Percentiles rank a stretch among this genome's conserved stretches.
These are phyloP conservation scores for Dacryopinax primogenitus DNA, from an alignment of 768 basidiomycete genomes.

Conservation along the genomic window DNA sequence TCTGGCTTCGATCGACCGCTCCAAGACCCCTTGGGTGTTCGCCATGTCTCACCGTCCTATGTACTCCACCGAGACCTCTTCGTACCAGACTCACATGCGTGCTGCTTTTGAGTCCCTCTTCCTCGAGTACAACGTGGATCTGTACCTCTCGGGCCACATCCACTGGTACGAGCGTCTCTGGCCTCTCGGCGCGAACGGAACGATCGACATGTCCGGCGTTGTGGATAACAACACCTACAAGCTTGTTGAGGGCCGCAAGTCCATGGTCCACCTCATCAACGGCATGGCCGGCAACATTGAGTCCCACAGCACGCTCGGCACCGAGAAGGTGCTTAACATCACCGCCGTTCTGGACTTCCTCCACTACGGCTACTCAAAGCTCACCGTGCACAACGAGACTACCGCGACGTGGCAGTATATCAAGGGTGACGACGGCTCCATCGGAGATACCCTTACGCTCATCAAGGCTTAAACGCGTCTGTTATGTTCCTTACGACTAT, in stretches of 20 bases:
- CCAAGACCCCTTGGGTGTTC: conserved; percentile 22
- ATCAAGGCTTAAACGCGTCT: conserved; percentile 12
- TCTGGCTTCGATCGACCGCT: conserved; percentile 19
- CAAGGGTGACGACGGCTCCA: conserved; percentile 13
- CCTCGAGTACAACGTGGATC: conserved; percentile 20
- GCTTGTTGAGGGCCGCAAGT: conserved; percentile 11
- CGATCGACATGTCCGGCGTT: conserved; percentile 13
- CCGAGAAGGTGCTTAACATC: conserved; percentile 12
- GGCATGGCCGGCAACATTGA: conserved; percentile 13
- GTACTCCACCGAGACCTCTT: conserved; percentile 12
- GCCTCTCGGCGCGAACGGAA: conserved; percentile 16
- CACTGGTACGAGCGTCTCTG: conserved; percentile 11
- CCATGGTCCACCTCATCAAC: conserved; percentile 17
- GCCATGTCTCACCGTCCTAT: conserved; percentile 19
- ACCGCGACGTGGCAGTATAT: conserved; percentile 16
- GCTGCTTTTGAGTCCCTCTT: conserved; percentile 22
- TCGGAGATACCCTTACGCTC: conserved; percentile 12
- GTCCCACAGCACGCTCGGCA: conserved; percentile 10
- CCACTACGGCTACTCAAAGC: conserved; percentile 17
- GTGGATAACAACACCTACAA: conserved; percentile 18
- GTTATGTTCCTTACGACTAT: background rate
- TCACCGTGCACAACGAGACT: conserved; percentile 17
- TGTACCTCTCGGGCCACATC: conserved; percentile 10
- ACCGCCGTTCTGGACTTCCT: conserved; percentile 15
- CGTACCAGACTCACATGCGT: conserved; percentile 14